These are phyloP conservation scores for Cryptomeria japonica DNA, from an alignment of 75 land plant genomes.

Conservation along the genomic window DNA sequence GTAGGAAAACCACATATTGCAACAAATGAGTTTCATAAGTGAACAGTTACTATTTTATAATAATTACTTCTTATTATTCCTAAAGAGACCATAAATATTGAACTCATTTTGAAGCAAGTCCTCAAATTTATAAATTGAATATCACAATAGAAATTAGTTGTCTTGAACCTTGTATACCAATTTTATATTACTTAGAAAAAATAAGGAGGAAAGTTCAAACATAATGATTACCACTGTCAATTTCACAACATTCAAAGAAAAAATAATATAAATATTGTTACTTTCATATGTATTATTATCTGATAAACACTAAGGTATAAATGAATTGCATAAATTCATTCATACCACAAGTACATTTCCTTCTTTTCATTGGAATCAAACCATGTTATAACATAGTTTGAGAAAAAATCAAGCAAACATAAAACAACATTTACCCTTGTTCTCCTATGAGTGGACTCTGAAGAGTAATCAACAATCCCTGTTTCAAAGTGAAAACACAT, in stretches of 20 bases:
- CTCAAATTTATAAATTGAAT: background rate
- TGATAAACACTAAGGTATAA: background rate
- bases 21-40: background rate
- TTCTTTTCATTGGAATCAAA: background rate
- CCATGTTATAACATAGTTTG: background rate
- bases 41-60: background rate
- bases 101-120: background rate
- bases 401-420: background rate
- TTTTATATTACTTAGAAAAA: background rate
- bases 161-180: background rate
- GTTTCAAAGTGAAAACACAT: background rate
- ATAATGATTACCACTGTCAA: background rate
- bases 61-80: background rate
- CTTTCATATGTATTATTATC: background rate
- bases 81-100: background rate
- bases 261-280: background rate
- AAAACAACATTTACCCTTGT: conserved; percentile 27
- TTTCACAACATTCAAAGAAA: background rate
- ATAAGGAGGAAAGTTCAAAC: background rate
- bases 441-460: conserved; percentile 47
- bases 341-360: background rate
- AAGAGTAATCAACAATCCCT: conserved; percentile 37
- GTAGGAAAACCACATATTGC: background rate
- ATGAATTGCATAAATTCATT: background rate
- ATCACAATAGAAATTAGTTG: background rate